A percentile compares a stretch with the other conserved stretches of the same genome.
These are phyloP conservation scores for Arthrinium puccinioides DNA, from an alignment of 2,329 filamentous ascomycete species.

Conservation along the genomic window DNA sequence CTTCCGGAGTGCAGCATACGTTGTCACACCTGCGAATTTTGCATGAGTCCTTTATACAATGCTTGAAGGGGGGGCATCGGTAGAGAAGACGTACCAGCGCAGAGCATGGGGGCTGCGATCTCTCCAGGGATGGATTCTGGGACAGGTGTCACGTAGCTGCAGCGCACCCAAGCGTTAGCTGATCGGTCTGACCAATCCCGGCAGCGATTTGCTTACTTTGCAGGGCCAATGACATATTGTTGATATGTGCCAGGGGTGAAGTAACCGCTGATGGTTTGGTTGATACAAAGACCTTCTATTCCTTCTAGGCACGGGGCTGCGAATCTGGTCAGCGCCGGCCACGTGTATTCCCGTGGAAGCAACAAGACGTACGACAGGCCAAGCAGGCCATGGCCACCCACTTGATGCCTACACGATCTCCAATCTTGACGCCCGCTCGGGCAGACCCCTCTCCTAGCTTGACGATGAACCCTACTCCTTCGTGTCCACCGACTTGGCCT, in stretches of 20 bases:
- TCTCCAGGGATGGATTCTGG: conserved; percentile 53
- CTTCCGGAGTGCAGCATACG: conserved; percentile 59
- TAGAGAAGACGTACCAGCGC: conserved; percentile 15
- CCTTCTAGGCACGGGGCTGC: conserved; percentile 45
- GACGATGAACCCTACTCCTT: conserved; percentile 59
- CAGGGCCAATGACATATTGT: conserved; percentile 57
- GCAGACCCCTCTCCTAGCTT: conserved; percentile 50
- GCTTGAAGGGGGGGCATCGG: neutral
- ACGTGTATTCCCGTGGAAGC: neutral
- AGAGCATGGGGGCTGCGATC: conserved; percentile 59
- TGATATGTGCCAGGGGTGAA: conserved; percentile 67
- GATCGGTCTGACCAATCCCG: neutral
- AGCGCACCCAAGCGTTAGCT: neutral
- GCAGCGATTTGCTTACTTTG: conserved; percentile 27
- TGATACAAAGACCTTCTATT: conserved; percentile 57
- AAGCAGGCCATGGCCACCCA: conserved; percentile 55
- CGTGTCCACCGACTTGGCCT: conserved; percentile 62
- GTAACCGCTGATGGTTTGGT: conserved; percentile 56
- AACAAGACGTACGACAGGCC: conserved; percentile 32
- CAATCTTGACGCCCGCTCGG: conserved; percentile 52
- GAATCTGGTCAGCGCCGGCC: conserved; percentile 10
- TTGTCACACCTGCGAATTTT: no score
- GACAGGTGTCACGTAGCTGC: conserved; percentile 58
- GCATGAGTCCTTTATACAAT: no score
- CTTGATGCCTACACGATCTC: conserved; percentile 64